Percentiles rank a stretch among this genome's conserved stretches.
Evolutionary conservation across 2,329 filamentous ascomycete genomes (phyloP).

Genomic region (Cytospora paraplurivora): DNA sequence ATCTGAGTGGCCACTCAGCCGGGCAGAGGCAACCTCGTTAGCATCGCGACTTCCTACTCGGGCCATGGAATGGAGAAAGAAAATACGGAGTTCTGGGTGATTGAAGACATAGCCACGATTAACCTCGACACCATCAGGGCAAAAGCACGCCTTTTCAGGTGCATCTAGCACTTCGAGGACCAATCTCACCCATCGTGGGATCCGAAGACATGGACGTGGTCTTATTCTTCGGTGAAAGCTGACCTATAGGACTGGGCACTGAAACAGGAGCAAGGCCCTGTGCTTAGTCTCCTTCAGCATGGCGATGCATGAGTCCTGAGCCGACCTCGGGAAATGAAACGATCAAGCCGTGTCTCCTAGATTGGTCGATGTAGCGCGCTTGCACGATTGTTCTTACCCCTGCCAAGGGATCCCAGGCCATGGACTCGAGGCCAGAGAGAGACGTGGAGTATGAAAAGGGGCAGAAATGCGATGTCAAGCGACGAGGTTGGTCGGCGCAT

Average conservation of each 20-base stretch:
- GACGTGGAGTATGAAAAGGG: background rate
- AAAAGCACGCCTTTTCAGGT: constrained; percentile 4
- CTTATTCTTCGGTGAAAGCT: background rate
- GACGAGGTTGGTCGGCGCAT: background rate
- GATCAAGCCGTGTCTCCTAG: background rate
- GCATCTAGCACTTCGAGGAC: no score
- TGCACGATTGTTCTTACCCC: background rate
- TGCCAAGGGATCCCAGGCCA: background rate
- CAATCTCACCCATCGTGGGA: no score
- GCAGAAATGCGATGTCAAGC: background rate
- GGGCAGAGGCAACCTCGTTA: constrained; percentile 18
- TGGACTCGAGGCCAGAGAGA: background rate
- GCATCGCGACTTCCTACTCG: constrained; percentile 4
- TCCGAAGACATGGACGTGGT: constrained; percentile 1
- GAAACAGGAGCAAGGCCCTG: constrained; percentile 13
- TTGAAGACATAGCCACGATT: background rate
- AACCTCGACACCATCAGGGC: background rate
- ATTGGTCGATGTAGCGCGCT: background rate
- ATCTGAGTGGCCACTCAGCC: constrained; percentile 18
- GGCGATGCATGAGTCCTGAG: background rate
- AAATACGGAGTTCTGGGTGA: constrained; percentile 3
- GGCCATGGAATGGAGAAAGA: constrained; percentile 15
- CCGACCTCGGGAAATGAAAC: constrained; percentile 14
- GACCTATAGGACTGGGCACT: constrained; percentile 11
- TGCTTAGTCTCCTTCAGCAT: constrained; percentile 6